Evolutionary conservation across 2,329 filamentous ascomycete species (phyloP).

Genomic region (Arthrobotrys entomopaga): DNA sequence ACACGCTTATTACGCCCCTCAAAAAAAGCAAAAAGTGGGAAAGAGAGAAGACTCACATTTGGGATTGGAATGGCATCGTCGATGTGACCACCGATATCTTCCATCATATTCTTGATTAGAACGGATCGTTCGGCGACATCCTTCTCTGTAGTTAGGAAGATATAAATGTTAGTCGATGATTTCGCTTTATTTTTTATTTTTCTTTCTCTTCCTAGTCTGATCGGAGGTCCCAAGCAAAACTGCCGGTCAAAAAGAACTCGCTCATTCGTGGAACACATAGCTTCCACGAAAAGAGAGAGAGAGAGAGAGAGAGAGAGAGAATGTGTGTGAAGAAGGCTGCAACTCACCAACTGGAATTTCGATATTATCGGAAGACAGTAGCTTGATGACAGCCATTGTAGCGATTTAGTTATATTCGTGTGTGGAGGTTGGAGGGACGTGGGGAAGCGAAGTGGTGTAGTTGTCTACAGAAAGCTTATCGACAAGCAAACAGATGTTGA

Average conservation of each 20-base stretch:
- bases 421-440: slow-evolving; percentile 2
- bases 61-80: slow-evolving; percentile 83
- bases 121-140: slow-evolving; percentile 89
- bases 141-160: slow-evolving; percentile 69
- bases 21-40: slow-evolving; percentile 10
- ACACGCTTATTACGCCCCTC: slow-evolving; percentile 58
- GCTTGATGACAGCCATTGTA: slow-evolving; percentile 62
- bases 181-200: background rate
- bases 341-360: slow-evolving; percentile 67
- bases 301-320: background rate
- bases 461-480: slow-evolving; percentile 4
- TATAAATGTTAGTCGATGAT: slow-evolving; percentile 20
- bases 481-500: slow-evolving; percentile 1
- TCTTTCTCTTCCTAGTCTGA: background rate
- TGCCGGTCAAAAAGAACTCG: slow-evolving; percentile 21
- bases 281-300: background rate
- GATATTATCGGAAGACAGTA: slow-evolving; percentile 67
- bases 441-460: slow-evolving; percentile 5
- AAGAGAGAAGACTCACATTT: slow-evolving; percentile 69
- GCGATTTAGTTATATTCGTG: background rate
- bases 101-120: slow-evolving; percentile 97
- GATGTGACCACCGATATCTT: slow-evolving; percentile 78
- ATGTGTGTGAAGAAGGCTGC: background rate
- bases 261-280: background rate
- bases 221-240: too few species aligned